phyloP scores from a whole-genome alignment of 2,329 filamentous ascomycete genomes.

The Fusarium brachygibbosum region DNA sequence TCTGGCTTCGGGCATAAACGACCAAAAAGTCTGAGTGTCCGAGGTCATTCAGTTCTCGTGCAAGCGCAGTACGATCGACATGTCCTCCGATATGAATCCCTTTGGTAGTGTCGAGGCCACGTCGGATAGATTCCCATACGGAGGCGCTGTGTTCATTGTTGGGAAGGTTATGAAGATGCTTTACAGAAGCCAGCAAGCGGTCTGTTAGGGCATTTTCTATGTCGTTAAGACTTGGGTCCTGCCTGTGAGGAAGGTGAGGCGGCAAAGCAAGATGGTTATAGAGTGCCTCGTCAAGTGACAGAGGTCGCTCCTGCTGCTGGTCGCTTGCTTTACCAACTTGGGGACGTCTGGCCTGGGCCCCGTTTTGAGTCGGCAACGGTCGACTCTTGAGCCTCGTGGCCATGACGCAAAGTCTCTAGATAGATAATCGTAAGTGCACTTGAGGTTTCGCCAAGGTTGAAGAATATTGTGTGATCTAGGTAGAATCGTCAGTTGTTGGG shows the following conservation, averaged over 20 bases:
- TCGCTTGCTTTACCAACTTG: background rate
- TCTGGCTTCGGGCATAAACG: slow-evolving; percentile 48
- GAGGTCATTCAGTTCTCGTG: slow-evolving; percentile 34
- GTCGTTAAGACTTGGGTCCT: slow-evolving; percentile 32
- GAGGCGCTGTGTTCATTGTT: slow-evolving; percentile 23
- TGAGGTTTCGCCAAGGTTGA: background rate
- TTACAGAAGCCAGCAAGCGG: slow-evolving; percentile 33
- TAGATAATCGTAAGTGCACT: background rate
- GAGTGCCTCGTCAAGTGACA: slow-evolving; percentile 37
- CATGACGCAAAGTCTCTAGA: background rate
- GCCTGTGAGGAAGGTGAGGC: slow-evolving; percentile 40
- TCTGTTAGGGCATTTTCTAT: slow-evolving; percentile 35
- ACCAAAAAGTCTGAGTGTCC: slow-evolving; percentile 36
- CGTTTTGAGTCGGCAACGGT: background rate
- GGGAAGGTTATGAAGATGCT: slow-evolving; percentile 32
- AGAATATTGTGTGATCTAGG: background rate
- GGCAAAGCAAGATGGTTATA: slow-evolving; percentile 47
- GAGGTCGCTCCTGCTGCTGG: slow-evolving; percentile 2
- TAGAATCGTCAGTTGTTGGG: background rate
- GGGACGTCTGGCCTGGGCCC: background rate
- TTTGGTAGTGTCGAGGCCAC: slow-evolving; percentile 41
- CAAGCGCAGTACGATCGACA: slow-evolving; percentile 36
- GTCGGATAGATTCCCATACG: slow-evolving; percentile 36
- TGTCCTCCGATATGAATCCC: slow-evolving; percentile 32
- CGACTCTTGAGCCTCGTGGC: background rate